A percentile compares a stretch with the other conserved stretches of the same genome.
Evolutionary conservation across 2,329 filamentous ascomycete genomes (phyloP).

Genomic region (Arachnomyces sp.): DNA sequence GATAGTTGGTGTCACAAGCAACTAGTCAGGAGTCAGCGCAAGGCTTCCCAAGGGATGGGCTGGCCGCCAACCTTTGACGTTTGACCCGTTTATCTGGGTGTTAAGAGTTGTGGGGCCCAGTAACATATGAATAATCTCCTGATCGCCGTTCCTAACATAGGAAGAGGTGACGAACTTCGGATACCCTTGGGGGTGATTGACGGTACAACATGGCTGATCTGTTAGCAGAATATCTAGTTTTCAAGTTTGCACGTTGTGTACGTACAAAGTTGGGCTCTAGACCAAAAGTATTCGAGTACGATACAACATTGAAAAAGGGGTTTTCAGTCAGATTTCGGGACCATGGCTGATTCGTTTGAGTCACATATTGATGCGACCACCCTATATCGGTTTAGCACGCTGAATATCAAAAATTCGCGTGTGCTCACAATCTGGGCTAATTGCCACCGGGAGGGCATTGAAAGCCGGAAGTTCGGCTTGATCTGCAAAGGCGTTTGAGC

Average conservation of each 20-base stretch:
- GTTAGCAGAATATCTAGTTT: too few relatives aligned
- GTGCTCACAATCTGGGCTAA: conserved; percentile 49
- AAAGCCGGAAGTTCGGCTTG: conserved; percentile 46
- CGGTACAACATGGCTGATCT: conserved; percentile 50
- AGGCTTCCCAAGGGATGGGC: too few relatives aligned
- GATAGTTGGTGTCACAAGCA: conserved; percentile 44
- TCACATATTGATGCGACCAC: conserved; percentile 52
- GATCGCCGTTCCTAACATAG: conserved; percentile 36
- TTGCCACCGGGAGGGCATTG: conserved; percentile 47
- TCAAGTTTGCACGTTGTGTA: too few relatives aligned
- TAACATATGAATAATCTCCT: conserved; percentile 44
- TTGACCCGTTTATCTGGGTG: conserved; percentile 30
- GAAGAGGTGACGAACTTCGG: conserved; percentile 48
- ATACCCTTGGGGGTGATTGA: conserved; percentile 52
- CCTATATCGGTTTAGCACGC: too few relatives aligned
- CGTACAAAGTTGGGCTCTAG: conserved; percentile 47
- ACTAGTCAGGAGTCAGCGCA: too few relatives aligned
- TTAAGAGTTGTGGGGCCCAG: conserved; percentile 40
- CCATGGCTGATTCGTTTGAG: conserved; percentile 48
- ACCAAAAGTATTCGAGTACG: conserved; percentile 42
- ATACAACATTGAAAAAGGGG: conserved; percentile 45
- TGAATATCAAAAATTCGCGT: too few relatives aligned
- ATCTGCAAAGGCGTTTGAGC: conserved; percentile 44
- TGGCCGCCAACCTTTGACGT: conserved; percentile 32
- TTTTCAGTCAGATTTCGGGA: conserved; percentile 34